Evolutionary conservation across 352 stramenopile genomes (phyloP).

Genomic region (Discostella stelligera): DNA sequence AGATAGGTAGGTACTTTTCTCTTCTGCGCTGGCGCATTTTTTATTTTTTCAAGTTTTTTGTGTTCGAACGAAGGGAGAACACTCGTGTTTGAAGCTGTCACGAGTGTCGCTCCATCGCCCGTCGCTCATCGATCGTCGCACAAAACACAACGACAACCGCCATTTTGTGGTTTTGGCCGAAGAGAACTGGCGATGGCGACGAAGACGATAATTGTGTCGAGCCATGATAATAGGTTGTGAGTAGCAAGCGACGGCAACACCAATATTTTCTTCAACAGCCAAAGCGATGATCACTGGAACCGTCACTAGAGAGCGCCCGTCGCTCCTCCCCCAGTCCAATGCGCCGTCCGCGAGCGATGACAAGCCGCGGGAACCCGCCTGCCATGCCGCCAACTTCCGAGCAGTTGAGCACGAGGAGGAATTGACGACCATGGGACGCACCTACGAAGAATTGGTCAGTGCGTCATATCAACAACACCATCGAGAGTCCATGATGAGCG

Average conservation of each 20-base stretch:
- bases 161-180: not conserved
- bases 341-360: not conserved
- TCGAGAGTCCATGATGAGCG: slow-evolving; percentile 16
- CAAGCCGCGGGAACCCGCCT: no score
- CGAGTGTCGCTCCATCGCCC: not conserved
- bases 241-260: not conserved
- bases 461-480: not conserved
- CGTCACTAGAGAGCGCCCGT: slow-evolving; percentile 24
- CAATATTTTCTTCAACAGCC: not conserved
- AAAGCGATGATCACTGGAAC: slow-evolving; percentile 24
- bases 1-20: no score
- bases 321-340: slow-evolving; percentile 12
- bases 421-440: slow-evolving; percentile 38
- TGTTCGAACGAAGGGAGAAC: not conserved
- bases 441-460: slow-evolving; percentile 51
- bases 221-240: not conserved
- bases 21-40: not conserved
- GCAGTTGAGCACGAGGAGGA: slow-evolving; percentile 16
- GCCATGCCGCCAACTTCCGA: no score
- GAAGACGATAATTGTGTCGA: not conserved
- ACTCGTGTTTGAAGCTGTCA: not conserved
- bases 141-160: not conserved
- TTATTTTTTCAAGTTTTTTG: not conserved
- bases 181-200: slow-evolving; percentile 1
- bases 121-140: not conserved